Evolutionary conservation across 495 filamentous ascomycete genomes (phyloP).

Genomic region (Cenococcum geophilum): DNA sequence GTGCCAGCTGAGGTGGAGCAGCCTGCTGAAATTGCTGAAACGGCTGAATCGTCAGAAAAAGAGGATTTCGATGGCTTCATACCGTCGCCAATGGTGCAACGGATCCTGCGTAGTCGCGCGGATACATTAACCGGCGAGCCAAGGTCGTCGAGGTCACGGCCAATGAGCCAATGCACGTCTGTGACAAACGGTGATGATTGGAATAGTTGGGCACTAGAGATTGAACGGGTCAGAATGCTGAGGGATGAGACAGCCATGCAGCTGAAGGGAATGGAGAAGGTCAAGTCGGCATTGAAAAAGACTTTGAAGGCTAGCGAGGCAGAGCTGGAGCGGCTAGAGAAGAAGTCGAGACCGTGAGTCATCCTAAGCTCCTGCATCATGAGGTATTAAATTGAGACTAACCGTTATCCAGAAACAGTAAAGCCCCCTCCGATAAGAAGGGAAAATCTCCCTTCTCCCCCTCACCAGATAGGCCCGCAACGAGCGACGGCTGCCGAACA

Average conservation of each 20-base stretch:
- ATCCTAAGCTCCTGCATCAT: too few relatives aligned
- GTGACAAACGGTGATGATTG: constrained; percentile 5
- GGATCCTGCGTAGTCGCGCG: background rate
- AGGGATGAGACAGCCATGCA: constrained; percentile 21
- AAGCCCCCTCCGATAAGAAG: too few relatives aligned
- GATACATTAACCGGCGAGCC: background rate
- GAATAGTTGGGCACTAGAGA: constrained; percentile 22
- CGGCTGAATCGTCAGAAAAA: background rate
- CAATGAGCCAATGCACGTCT: constrained; percentile 1
- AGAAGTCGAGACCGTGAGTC: constrained; percentile 5
- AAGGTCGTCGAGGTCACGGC: constrained; percentile 1
- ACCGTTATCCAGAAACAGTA: too few relatives aligned
- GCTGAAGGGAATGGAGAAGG: constrained; percentile 25
- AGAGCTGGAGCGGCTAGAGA: constrained; percentile 21
- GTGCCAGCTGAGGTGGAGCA: constrained; percentile 8
- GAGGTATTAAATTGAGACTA: too few relatives aligned
- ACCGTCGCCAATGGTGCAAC: background rate
- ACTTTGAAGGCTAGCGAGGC: constrained; percentile 21
- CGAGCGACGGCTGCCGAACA: too few relatives aligned
- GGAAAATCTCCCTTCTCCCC: too few relatives aligned
- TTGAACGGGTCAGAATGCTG: constrained; percentile 20
- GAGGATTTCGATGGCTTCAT: background rate
- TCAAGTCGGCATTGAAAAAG: constrained; percentile 22
- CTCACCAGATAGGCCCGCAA: too few relatives aligned
- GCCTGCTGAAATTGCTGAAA: constrained; percentile 4